A percentile compares a stretch with the other conserved stretches of the same genome.
phyloP scores from a whole-genome alignment of 148 eudicot genomes.

The Rhododendron mucronatum region DNA sequence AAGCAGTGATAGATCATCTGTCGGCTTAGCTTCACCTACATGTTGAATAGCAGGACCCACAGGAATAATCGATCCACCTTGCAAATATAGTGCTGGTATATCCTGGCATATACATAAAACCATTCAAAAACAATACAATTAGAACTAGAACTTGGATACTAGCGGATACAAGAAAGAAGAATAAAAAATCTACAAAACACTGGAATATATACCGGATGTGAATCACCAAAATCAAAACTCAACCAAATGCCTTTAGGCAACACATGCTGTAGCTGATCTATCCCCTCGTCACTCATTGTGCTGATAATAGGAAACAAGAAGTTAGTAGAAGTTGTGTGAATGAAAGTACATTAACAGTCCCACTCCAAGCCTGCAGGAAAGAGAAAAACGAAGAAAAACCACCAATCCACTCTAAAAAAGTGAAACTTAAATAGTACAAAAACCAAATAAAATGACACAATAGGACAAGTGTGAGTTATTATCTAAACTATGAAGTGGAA shows the following conservation, averaged over 20 bases:
- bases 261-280: slow-evolving; percentile 49
- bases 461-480: not conserved
- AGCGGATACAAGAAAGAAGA: not conserved
- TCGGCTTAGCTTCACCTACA: slow-evolving; percentile 68
- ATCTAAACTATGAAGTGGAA: not conserved
- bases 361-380: not conserved
- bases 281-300: slow-evolving; percentile 48
- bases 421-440: not conserved
- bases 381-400: not conserved
- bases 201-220: slow-evolving; percentile 76
- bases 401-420: not conserved
- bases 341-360: not conserved
- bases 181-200: not conserved
- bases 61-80: slow-evolving; percentile 90
- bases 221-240: slow-evolving; percentile 87
- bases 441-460: not conserved
- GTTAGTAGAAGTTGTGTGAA: slow-evolving; percentile 12
- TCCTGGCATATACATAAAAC: slow-evolving; percentile 44
- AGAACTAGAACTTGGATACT: not conserved
- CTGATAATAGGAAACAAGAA: slow-evolving; percentile 34
- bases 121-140: not conserved
- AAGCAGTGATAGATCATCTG: slow-evolving; percentile 75
- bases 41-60: slow-evolving; percentile 68
- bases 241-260: slow-evolving; percentile 87
- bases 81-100: slow-evolving; percentile 73